Percentiles rank a stretch among this genome's conserved stretches.
phyloP scores from a whole-genome alignment of 2,329 filamentous ascomycete genomes.

The Talaromyces sp. region DNA sequence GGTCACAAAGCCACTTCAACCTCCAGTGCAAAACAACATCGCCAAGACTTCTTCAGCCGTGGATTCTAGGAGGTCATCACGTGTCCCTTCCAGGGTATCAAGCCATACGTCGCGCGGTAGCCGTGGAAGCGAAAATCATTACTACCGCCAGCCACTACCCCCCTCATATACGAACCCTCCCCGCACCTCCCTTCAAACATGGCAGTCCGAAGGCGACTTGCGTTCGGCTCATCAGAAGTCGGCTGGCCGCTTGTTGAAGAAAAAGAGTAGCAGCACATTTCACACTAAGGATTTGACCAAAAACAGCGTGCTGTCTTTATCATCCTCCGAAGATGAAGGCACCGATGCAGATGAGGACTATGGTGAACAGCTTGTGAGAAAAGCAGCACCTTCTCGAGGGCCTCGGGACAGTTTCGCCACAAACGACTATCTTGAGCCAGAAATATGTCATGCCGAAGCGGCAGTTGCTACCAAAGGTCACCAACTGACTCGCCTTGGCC shows the following conservation, averaged over 20 bases:
- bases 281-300: conserved; percentile 41
- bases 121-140: conserved; percentile 26
- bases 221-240: conserved; percentile 8
- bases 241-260: conserved; percentile 28
- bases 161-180: conserved; percentile 18
- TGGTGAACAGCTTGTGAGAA: conserved; percentile 17
- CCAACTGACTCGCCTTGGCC: conserved; percentile 29
- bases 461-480: conserved; percentile 32
- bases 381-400: conserved; percentile 17
- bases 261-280: conserved; percentile 38
- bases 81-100: conserved; percentile 18
- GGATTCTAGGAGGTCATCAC: conserved; percentile 6
- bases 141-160: conserved; percentile 24
- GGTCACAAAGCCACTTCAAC: neutral
- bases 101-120: conserved; percentile 26
- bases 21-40: neutral
- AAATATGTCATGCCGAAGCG: conserved; percentile 42
- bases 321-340: conserved; percentile 42
- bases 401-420: conserved; percentile 40
- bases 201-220: conserved; percentile 21
- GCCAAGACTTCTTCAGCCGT: conserved; percentile 1
- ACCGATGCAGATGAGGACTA: conserved; percentile 3
- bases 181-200: conserved; percentile 22
- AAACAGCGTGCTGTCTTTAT: conserved; percentile 48
- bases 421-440: conserved; percentile 40